Evolutionary conservation across 148 eudicot species (phyloP), one percentile per base, ranked within the genome.

Genomic region (Amaranthus palmeri): DNA sequence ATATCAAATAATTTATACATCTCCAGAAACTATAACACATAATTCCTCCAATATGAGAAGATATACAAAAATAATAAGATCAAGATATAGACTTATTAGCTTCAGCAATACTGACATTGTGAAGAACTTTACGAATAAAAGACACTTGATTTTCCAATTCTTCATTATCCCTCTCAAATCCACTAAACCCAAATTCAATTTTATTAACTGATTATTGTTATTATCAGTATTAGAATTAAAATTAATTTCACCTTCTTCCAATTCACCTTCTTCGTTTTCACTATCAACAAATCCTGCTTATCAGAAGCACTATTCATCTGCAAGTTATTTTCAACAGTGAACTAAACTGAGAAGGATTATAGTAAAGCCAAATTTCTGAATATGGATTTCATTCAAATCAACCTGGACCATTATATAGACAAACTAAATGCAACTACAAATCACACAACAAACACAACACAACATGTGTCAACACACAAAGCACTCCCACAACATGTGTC

Each of bases 211-310:
- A 8, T 60, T 71, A 45, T 43, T 41, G 11, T 61, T 56, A 57
- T 14, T n/a, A 4, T 56, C 65, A 0, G 40, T 45, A 10, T 79
- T 90, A 0, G 84, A 79, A 36, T 91, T 90, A 72, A 89, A 80
- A 83, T 90, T 92, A 71, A 92, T 92, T 80, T 92, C 96, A 63
- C 93, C 98, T 62, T 93, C 98, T 70, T 93, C 98, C 81, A 64
- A 85, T 62, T 82, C 91, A 65, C 65, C 72, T 6, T 76, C 84
- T 12, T 58, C 79, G 42, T 72, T 77, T 51, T 65, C 69, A 65
- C 54, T 65, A 4, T 65, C 69, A 65, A 15, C 69, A 13, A 45
- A n/a, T 7, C 18, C 76, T 52, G 76, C 71, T 25, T 25, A 1
- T 25, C 36, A 25, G 0, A 25, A 1, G 36, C 36, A 25, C 36